Conservation (phyloP, 441 rosid species). For the Bruguiera hainesii region DNA sequence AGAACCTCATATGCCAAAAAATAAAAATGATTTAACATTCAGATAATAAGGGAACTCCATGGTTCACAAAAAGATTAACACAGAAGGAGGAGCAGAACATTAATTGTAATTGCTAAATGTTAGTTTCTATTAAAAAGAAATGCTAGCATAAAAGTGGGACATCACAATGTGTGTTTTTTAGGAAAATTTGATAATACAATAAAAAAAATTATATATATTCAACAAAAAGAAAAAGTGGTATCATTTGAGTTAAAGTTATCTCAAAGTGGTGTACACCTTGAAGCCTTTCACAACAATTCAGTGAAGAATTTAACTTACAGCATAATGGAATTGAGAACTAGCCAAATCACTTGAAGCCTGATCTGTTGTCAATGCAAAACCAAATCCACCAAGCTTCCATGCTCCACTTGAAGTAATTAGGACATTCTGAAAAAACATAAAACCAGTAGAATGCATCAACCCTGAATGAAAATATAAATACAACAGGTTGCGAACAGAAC, state of each 20-base stretch:
- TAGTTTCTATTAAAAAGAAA: too few species aligned
- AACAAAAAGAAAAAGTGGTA: not conserved
- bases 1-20: not conserved
- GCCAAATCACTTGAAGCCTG: slow-evolving; percentile 54
- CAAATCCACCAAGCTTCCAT: slow-evolving; percentile 98
- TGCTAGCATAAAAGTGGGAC: not conserved
- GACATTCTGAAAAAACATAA: slow-evolving; percentile 57
- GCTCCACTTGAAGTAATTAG: slow-evolving; percentile 87
- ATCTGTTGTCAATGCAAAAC: slow-evolving; percentile 72
- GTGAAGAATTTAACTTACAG: slow-evolving; percentile 51
- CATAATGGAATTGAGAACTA: slow-evolving; percentile 71
- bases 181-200: too few species aligned
- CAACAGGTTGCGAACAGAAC: not conserved
- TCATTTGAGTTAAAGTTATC: not conserved
- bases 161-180: too few species aligned
- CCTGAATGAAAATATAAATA: not conserved
- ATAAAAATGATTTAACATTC: not conserved
- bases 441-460: slow-evolving; percentile 7
- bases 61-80: not conserved
- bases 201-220: too few species aligned
- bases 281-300: not conserved
- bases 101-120: too few species aligned
- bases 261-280: too few species aligned
- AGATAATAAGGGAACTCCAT: slow-evolving; percentile 4
- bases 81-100: not conserved